Evolutionary conservation across 352 stramenopile species (phyloP).

Genomic region (Pythium vanterpoolii): DNA sequence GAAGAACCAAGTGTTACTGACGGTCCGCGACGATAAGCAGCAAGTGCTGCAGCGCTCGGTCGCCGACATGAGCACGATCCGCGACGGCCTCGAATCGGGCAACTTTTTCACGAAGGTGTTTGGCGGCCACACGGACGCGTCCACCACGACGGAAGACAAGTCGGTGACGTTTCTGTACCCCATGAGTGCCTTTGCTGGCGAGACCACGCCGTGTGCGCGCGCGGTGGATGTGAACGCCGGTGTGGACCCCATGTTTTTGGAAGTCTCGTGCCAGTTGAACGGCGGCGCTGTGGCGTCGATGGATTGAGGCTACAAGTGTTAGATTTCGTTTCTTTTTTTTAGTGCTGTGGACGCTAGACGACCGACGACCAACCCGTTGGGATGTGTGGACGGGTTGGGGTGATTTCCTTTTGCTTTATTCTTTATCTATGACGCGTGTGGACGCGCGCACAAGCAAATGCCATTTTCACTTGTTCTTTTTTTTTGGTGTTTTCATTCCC

Average conservation of each 20-base stretch:
- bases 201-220: slow-evolving; percentile 36
- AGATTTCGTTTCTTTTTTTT: no score
- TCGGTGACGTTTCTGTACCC: slow-evolving; percentile 84
- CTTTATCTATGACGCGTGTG: slow-evolving; percentile 24
- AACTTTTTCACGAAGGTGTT: slow-evolving; percentile 58
- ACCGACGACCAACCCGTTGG: neutral
- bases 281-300: slow-evolving; percentile 29
- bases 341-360: neutral
- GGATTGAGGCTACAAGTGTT: neutral
- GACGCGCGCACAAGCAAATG: slow-evolving; percentile 15
- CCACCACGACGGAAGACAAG: slow-evolving; percentile 33
- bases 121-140: slow-evolving; percentile 27
- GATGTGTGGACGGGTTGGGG: neutral
- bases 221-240: slow-evolving; percentile 8
- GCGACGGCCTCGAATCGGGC: slow-evolving; percentile 58
- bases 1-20: slow-evolving; percentile 84
- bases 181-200: slow-evolving; percentile 69
- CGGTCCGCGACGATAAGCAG: slow-evolving; percentile 68
- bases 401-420: slow-evolving; percentile 3
- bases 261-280: slow-evolving; percentile 78
- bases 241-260: slow-evolving; percentile 63
- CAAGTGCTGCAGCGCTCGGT: slow-evolving; percentile 66
- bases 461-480: no score
- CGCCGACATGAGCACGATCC: slow-evolving; percentile 81
- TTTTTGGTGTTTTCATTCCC: no score